Base-by-base conservation (phyloP, 208 protist genomes). In the Hexamita inflata region DNA sequence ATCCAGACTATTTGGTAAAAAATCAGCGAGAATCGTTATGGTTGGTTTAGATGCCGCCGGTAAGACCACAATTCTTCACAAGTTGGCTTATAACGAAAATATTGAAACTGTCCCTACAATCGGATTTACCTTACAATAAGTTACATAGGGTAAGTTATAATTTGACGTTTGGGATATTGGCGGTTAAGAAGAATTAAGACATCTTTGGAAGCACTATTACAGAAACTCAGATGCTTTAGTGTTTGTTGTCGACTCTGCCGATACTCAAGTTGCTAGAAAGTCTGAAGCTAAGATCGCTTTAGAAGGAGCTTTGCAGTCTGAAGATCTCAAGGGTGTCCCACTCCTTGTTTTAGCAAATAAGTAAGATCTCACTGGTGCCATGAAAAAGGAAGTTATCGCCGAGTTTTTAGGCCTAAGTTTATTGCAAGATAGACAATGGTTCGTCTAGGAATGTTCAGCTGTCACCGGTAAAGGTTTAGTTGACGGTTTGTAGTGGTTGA, bases 291-390 rank as follows among this genome's bases (percentile, higher is more conserved):
- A 42, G 41, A 1, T 34, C 0, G 34, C 34, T n/a, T 58, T 80
- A 35, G 30, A 62, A 30, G 7, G 35, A 32, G 53, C 73, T 7
- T 0, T 80, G 1, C n/a, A 60, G 29, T 13, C 42, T n/a, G 19
- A 49, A 32, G 59, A 78, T 0, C 30, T 80, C 35, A 41, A 0
- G 73, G 49, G 58, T 53, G 0, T 32, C 58, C 34, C 62, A 0
- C 11, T 79, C 28, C 29, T 82, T 15, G 41, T 82, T 30, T 60
- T 81, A 42, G 77, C 77, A 0, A 82, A 82, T 40, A 82, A 82
- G 58, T 0, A 73, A 29, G 79, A 82, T 76, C n/a, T 77, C n/a
- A 26, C 34, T 45, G 13, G 40, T 29, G 0, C 1, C 40, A 58
- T 57, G 19, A 45, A 0, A 40, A 28, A 32, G 4, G 2, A 40